Evolutionary conservation across 768 basidiomycete genomes (phyloP), one percentile per base, ranked within the genome.

Genomic region (Terana coerulea): DNA sequence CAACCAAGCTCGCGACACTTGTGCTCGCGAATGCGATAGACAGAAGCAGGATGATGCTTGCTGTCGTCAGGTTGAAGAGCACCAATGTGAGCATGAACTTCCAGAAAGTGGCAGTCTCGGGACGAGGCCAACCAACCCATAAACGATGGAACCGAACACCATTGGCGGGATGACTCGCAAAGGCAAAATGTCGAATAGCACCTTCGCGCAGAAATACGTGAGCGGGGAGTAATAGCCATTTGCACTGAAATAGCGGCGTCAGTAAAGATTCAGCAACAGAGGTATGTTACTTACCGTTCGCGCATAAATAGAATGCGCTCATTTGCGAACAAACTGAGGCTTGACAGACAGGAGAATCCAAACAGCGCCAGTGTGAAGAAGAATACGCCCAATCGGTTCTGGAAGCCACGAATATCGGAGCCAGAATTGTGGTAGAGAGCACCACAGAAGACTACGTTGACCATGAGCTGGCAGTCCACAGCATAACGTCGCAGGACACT

Each of bases 191-290:
- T 98, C 97, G 66, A 98, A 99, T 26, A 99, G 81, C 53, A 98
- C 90, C 78, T 99, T 99, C 52, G 95, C 95, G 1, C 89, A 75
- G 68, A 98, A 98, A 75, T 98, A 99, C 8, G 94, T 95, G 64
- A 95, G 86, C 1, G 97, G 88, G 0, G 93, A 91, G 67, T 99
- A 99, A 69, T 99, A 99, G 11, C 97, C 97, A 60, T 99, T 99
- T 2, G 94, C 84, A 57, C 93, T 95, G 66, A 5, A 34, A 48
- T n/a, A 22, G 11, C 15, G 47, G 26, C 42, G 40, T 53, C 11
- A 49, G 31, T 35, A 52, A 19, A 28, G 22, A 47, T 8, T 19
- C 31, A 22, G 21, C 39, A 34, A 17, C 26, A 12, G 39, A 36
- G 37, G 29, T 5, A 28, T 14, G 12, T 9, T 17, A 61, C 77